Evolutionary conservation across 2,329 filamentous ascomycete species (phyloP), one percentile per base, ranked within the genome.

Genomic region (Dactylellina leptospora): DNA sequence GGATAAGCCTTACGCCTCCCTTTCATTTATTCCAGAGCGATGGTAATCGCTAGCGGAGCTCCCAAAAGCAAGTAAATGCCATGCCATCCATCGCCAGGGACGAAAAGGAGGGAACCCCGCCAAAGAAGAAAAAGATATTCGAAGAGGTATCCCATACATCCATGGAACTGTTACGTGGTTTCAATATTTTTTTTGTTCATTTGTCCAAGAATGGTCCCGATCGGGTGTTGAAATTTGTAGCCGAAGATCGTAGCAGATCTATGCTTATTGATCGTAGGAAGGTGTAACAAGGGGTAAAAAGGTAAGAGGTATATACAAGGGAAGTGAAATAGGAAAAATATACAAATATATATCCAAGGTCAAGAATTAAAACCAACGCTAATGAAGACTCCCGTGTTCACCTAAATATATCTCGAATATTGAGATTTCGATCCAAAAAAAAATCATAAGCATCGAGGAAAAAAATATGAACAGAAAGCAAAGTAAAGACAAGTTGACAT

Each of bases 141-240:
- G n/a, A n/a, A n/a, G n/a, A n/a, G n/a, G n/a, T n/a, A n/a, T n/a
- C n/a, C n/a, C n/a, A n/a, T n/a, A n/a, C n/a, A n/a, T n/a, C n/a
- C n/a, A n/a, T n/a, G n/a, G n/a, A n/a, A n/a, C n/a, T n/a, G n/a
- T n/a, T n/a, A n/a, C n/a, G n/a, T n/a, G n/a, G n/a, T n/a, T n/a
- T n/a, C n/a, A n/a, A n/a, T n/a, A n/a, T n/a, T n/a, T n/a, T n/a
- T n/a, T n/a, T n/a, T n/a, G n/a, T n/a, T n/a, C n/a, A n/a, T n/a
- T n/a, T n/a, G n/a, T n/a, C n/a, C n/a, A n/a, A n/a, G n/a, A n/a
- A n/a, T n/a, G n/a, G n/a, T n/a, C n/a, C n/a, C n/a, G n/a, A n/a
- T n/a, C n/a, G n/a, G n/a, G n/a, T n/a, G 36, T 51, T 51, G 16
- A 54, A 54, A 38, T 54, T 54, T 54, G 28, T 40, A 30, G 20